Evolutionary conservation across 148 eudicot genomes (phyloP), one percentile per base, ranked within the genome.

Genomic region (Amaranthus hypochondriacus): DNA sequence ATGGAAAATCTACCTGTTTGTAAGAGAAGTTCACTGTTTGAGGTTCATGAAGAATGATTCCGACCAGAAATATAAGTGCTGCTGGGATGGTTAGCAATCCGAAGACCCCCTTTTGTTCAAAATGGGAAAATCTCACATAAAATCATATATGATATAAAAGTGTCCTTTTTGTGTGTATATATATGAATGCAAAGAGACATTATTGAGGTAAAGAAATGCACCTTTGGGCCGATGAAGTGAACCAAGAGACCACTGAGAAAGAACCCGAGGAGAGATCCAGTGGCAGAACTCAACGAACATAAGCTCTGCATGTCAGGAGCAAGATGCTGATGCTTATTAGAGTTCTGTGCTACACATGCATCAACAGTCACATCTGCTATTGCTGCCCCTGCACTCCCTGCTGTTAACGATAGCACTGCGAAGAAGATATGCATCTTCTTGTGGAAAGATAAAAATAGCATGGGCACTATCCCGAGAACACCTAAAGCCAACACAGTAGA

Each of bases 271-370:
- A 96, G 87, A 6, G 96, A 81, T 42, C 99, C 99, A 56, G 84
- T 81, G 46, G 97, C 86, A 61, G 95, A 76, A 72, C 97, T 92
- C 56, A 96, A 72, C 5, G 90, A 76, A 71, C 99, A 96, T 72
- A 96, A 85, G 81, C 96, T 92, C 85, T 96, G 99, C 96, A 96
- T 86, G 81, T 96, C 97, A 68, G 97, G 79, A 46, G 96, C 99
- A 72, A 92, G 86, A 44, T 76, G 84, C 58, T 83, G 88, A 82
- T 84, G 89, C 70, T 56, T 82, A 69, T 89, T 88, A 74, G 92
- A 90, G 61, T 86, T 90, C 80, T 92, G 87, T 62, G 97, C 97
- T 69, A 96, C 99, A 80, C 97, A 96, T 47, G 99, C 99, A 81
- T 96, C 99, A n/a, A 96, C 80, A 10, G 97, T 90, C 57, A 96